Conservation (phyloP, 805 yeast species). For the Tanozyma kutaoensis region DNA sequence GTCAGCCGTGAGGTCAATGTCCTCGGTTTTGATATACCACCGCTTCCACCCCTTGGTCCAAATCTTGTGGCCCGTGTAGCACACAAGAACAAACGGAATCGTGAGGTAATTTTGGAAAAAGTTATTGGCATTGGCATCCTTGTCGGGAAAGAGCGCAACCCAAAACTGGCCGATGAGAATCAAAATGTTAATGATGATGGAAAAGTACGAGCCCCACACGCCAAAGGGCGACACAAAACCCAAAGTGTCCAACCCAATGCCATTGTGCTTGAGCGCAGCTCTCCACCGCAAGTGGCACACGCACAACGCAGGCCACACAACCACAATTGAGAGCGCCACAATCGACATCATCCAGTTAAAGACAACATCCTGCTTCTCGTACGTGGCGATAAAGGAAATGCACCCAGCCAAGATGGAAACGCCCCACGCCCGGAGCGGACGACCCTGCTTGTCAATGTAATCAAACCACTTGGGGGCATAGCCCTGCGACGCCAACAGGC, state of each 20-base stretch:
- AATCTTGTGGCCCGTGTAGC: constrained; percentile 12
- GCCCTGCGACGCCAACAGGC: constrained; percentile 15
- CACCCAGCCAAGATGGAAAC: constrained; percentile 10
- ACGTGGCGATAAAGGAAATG: constrained; percentile 15
- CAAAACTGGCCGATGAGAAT: constrained; percentile 29
- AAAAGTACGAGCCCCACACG: constrained; percentile 23
- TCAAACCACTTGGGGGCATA: constrained; percentile 16
- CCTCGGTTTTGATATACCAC: constrained; percentile 7
- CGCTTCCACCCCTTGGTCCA: constrained; percentile 10
- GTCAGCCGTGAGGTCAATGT: constrained; percentile 10
- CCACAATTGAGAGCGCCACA: constrained; percentile 13
- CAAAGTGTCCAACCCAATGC: constrained; percentile 9
- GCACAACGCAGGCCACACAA: constrained; percentile 13
- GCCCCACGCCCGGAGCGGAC: constrained; percentile 15
- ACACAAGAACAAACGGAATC: constrained; percentile 10
- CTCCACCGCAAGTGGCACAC: constrained; percentile 16
- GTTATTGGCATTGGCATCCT: constrained; percentile 13
- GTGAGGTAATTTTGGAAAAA: constrained; percentile 16
- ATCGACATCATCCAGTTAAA: constrained; percentile 17
- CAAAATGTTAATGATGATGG: constrained; percentile 14
- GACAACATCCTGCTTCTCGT: constrained; percentile 18
- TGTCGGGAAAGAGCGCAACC: constrained; percentile 27
- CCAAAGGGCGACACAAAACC: constrained; percentile 25
- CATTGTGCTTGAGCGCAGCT: constrained; percentile 12
- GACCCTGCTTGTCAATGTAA: constrained; percentile 13